Evolutionary conservation across 1,284 basidiomycete genomes (phyloP).

Genomic region (Austroboletus rostrupii): DNA sequence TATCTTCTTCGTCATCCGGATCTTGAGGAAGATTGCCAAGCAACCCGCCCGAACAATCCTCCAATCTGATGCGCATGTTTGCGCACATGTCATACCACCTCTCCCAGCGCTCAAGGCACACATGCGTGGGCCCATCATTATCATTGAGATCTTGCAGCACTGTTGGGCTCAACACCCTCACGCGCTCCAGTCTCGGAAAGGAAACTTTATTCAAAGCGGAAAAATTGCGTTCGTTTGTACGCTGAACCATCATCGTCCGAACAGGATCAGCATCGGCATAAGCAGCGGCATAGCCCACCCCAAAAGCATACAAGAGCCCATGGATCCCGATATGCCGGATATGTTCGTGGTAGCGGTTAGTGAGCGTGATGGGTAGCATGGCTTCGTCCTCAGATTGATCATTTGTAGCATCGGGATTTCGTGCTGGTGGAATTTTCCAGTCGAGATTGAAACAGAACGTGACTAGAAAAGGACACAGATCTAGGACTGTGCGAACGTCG

Average conservation of each 20-base stretch:
- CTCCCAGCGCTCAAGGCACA: conserved; percentile 61
- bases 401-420: conserved; percentile 24
- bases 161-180: conserved; percentile 53
- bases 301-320: conserved; percentile 64
- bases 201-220: conserved; percentile 47
- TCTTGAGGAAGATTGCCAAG: conserved; percentile 56
- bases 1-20: conserved; percentile 32
- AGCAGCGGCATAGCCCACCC: conserved; percentile 46
- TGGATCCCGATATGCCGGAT: conserved; percentile 66
- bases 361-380: conserved; percentile 35
- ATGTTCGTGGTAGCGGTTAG: conserved; percentile 49
- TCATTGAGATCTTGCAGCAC: conserved; percentile 56
- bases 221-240: conserved; percentile 64
- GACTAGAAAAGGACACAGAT: conserved; percentile 55
- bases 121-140: conserved; percentile 41
- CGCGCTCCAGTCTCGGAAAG: conserved; percentile 57
- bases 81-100: conserved; percentile 58
- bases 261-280: conserved; percentile 42
- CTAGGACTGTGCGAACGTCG: conserved; percentile 54
- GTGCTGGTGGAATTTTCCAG: conserved; percentile 47
- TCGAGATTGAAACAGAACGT: conserved; percentile 70
- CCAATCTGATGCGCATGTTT: conserved; percentile 47
- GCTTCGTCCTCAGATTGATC: conserved; percentile 28
- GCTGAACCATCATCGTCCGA: conserved; percentile 43
- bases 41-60: conserved; percentile 62